A percentile compares a stretch with the other conserved stretches of the same genome.
Conservation (phyloP, 176 grass and related monocot genomes). For the Tuctoria greenei region DNA sequence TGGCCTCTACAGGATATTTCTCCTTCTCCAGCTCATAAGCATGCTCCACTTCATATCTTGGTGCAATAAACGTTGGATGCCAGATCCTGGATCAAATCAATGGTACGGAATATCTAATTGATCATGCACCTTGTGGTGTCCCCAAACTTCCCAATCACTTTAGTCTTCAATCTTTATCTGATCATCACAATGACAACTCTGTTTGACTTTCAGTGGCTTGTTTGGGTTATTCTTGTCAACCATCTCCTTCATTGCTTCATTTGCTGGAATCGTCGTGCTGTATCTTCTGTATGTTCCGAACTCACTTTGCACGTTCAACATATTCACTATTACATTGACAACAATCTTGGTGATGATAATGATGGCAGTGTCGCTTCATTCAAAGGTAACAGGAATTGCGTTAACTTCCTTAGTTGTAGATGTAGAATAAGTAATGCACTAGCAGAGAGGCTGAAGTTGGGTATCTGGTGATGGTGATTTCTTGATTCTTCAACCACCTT, state of each 20-base stretch:
- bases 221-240: slow-evolving; percentile 81
- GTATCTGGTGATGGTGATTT: background rate
- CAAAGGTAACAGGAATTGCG: slow-evolving; percentile 58
- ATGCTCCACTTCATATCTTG: slow-evolving; percentile 83
- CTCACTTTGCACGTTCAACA: slow-evolving; percentile 69
- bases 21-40: slow-evolving; percentile 85
- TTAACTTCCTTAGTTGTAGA: slow-evolving; percentile 1
- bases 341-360: slow-evolving; percentile 66
- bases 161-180: background rate
- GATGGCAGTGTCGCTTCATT: slow-evolving; percentile 82
- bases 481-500: background rate
- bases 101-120: slow-evolving; percentile 42
- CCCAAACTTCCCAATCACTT: background rate
- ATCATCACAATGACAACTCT: background rate
- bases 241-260: slow-evolving; percentile 71
- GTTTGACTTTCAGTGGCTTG: slow-evolving; percentile 53
- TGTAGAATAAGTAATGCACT: background rate
- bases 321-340: slow-evolving; percentile 86
- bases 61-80: slow-evolving; percentile 85
- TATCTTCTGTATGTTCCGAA: slow-evolving; percentile 60
- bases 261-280: slow-evolving; percentile 59
- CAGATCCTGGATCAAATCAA: slow-evolving; percentile 54
- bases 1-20: slow-evolving; percentile 72
- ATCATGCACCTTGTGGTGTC: background rate
- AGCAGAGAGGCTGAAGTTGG: background rate